These are phyloP conservation scores for Termitomyces sp. DNA, from an alignment of 768 basidiomycete species.

Conservation along the genomic window DNA sequence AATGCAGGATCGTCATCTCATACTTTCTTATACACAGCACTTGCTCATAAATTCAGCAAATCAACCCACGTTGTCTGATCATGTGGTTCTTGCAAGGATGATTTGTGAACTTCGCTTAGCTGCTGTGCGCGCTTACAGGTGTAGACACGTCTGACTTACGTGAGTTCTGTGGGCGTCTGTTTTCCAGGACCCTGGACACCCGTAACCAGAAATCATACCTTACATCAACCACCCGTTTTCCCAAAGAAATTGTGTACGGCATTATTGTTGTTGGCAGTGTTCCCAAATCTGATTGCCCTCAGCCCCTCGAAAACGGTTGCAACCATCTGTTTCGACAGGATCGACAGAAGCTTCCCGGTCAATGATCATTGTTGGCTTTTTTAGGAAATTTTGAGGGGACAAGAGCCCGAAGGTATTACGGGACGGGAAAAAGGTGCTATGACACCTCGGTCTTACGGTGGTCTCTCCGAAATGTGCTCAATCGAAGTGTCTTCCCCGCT, in stretches of 20 bases:
- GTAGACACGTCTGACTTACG: no score
- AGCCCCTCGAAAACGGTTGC: background rate
- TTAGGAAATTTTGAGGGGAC: background rate
- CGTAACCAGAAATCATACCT: background rate
- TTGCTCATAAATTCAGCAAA: background rate
- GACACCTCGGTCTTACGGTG: constrained; percentile 1
- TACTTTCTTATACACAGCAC: constrained; percentile 1
- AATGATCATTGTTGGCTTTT: background rate
- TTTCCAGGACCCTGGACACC: constrained; percentile 11
- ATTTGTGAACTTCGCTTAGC: background rate
- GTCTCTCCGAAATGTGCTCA: background rate
- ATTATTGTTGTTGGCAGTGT: constrained; percentile 11
- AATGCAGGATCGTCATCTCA: background rate
- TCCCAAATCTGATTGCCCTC: background rate
- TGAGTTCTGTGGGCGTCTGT: constrained; percentile 1
- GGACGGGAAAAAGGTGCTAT: background rate
- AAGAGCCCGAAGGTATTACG: background rate
- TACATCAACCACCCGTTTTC: constrained; percentile 5
- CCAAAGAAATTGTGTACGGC: constrained; percentile 3
- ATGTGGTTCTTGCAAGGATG: background rate
- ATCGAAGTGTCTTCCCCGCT: background rate
- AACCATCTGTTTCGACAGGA: constrained; percentile 10
- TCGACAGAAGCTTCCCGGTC: background rate
- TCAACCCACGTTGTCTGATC: background rate
- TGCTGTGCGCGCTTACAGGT: constrained; percentile 8